These are phyloP conservation scores for Arabis alpina DNA, from an alignment of 345 rosid species.

Conservation along the genomic window DNA sequence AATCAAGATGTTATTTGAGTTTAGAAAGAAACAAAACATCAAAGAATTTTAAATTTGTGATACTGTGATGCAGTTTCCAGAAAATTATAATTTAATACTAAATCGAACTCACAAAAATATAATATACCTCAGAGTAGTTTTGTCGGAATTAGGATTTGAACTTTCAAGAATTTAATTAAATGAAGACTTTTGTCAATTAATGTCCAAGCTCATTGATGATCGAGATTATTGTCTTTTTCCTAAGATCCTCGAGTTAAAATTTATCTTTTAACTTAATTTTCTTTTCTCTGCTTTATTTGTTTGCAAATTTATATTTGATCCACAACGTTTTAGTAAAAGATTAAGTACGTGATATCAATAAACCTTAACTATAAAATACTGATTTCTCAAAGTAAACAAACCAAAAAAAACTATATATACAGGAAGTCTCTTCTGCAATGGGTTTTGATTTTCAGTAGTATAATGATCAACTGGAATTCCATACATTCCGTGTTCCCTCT, in stretches of 20 bases:
- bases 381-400: too few relatives aligned
- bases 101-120: constrained; percentile 35
- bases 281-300: neutral
- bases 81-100: constrained; percentile 18
- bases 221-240: constrained; percentile 35
- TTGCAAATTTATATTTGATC: neutral
- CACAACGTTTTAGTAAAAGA: constrained; percentile 1
- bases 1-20: constrained; percentile 17
- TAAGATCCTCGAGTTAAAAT: constrained; percentile 4
- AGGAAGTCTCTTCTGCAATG: neutral
- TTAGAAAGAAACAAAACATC: constrained; percentile 32
- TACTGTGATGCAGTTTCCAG: constrained; percentile 28
- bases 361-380: neutral
- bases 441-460: neutral
- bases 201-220: constrained; percentile 37
- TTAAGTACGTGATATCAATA: constrained; percentile 18
- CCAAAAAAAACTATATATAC: neutral
- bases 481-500: neutral
- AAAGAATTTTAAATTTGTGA: constrained; percentile 21
- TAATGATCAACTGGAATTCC: constrained; percentile 3
- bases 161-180: constrained; percentile 41
- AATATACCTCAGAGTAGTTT: constrained; percentile 40
- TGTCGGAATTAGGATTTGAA: constrained; percentile 44
- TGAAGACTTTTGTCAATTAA: constrained; percentile 32
- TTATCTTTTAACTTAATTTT: neutral